phyloP scores from a whole-genome alignment of 106 monocot genomes.

The Phalaenopsis equestris region DNA sequence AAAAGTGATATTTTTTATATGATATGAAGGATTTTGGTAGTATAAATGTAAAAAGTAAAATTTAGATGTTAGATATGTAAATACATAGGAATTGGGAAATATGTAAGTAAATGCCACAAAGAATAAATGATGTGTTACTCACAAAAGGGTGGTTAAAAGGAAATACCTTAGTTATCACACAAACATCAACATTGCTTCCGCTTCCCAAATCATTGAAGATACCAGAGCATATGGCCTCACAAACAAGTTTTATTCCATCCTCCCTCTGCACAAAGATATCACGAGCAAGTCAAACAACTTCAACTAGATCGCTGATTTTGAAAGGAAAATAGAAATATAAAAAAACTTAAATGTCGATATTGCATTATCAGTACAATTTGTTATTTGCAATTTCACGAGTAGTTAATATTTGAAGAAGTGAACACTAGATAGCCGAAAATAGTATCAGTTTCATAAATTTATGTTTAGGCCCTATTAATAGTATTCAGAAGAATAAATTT shows the following conservation, averaged over 20 bases:
- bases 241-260: constrained; percentile 73
- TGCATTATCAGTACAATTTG: neutral
- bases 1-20: too few relatives aligned
- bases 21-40: too few relatives aligned
- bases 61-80: too few relatives aligned
- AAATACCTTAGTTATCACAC: constrained; percentile 79
- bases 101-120: neutral
- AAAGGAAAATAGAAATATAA: neutral
- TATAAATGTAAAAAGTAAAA: too few relatives aligned
- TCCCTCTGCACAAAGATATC: constrained; percentile 44
- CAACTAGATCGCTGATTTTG: neutral
- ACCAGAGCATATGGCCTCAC: constrained; percentile 85
- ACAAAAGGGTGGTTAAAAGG: neutral
- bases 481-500: too few relatives aligned
- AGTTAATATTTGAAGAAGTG: neutral
- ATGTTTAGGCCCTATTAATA: too few relatives aligned
- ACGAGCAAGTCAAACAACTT: neutral
- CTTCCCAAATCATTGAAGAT: constrained; percentile 98
- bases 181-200: constrained; percentile 95
- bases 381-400: neutral
- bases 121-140: neutral
- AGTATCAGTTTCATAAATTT: neutral
- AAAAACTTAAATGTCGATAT: neutral
- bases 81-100: too few relatives aligned
- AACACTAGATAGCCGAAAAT: neutral